Conservation (phyloP, 179 eudicot species). For the Beta corolliflora region DNA sequence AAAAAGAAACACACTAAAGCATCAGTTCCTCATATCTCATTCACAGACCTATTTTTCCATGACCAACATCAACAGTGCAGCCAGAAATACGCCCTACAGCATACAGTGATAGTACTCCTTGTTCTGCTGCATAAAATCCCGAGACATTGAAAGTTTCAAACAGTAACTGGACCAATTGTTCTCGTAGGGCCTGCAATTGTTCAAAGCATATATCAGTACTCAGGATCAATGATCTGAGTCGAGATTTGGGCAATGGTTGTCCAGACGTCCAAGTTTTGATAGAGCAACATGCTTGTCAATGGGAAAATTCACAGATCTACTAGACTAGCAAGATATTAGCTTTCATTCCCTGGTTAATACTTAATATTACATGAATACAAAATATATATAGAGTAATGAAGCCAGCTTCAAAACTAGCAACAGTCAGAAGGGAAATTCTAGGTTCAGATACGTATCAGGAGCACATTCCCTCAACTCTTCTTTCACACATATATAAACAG, state of each 20-base stretch:
- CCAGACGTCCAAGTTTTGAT: background rate
- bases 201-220: constrained; percentile 16
- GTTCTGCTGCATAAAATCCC: constrained; percentile 84
- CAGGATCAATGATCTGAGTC: background rate
- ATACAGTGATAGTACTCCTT: constrained; percentile 86
- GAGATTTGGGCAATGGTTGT: background rate
- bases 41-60: constrained; percentile 75
- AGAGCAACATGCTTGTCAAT: background rate
- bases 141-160: constrained; percentile 88
- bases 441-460: background rate
- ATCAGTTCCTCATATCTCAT: background rate
- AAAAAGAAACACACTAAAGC: background rate
- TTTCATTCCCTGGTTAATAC: background rate
- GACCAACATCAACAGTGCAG: constrained; percentile 87
- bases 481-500: background rate
- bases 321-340: background rate
- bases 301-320: background rate
- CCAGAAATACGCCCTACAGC: constrained; percentile 93
- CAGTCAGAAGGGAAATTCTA: background rate
- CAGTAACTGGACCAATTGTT: constrained; percentile 81
- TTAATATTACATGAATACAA: background rate
- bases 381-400: background rate
- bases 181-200: constrained; percentile 61
- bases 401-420: background rate
- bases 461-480: background rate